Base-by-base conservation (phyloP, 2,329 filamentous ascomycete genomes). In the Aspergillus niger region DNA sequence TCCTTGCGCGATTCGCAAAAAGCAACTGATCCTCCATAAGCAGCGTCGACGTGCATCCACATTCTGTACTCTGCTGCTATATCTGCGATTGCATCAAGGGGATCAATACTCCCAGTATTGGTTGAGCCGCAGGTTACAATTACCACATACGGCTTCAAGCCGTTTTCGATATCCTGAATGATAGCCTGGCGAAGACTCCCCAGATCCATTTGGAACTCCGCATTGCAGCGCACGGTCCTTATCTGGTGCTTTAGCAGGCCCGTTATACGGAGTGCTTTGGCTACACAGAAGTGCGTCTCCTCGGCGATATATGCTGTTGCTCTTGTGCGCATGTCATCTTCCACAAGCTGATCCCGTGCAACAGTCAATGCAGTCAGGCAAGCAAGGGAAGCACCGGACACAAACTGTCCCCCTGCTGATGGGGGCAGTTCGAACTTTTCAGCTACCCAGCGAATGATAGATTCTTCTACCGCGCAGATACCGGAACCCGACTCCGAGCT, bases 1-100 rank as follows among this genome's bases (percentile, higher is more conserved):
- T 38, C 0, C 8, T 32, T 24, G 5, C 59, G 55, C 4, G 49
- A 53, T 8, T 60, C 47, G 13, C 66, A 70, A 10, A 70, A 53
- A 3, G 59, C 57, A 3, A 57, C 59, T 1, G 67, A 69, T 3
- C 55, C 65, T 22, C 67, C 67, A 28, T 66, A 69, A 1, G 67
- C 67, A 1, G 58, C 68, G 41, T 70, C 66, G 5, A 70, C 62
- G 24, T 69, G 68, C 3, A 70, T 26, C 67, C 68, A 70, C 43
- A 70, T 17, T 2, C 47, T 44, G 6, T 64, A 3, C 11, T 49
- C 32, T 5, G 44, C 11, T 0, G 58, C 61, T n/a, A 68, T 54
- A 8, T 54, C 53, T 3, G 56, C 57, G 4, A 67, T 56, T 3
- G 47, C 55, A 11, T 58, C 10, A 10, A 70, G 50, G 0, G 65